Evolutionary conservation across 768 basidiomycete genomes (phyloP), one percentile per base, ranked within the genome.

Genomic region (Sporobolomyces roseus): DNA sequence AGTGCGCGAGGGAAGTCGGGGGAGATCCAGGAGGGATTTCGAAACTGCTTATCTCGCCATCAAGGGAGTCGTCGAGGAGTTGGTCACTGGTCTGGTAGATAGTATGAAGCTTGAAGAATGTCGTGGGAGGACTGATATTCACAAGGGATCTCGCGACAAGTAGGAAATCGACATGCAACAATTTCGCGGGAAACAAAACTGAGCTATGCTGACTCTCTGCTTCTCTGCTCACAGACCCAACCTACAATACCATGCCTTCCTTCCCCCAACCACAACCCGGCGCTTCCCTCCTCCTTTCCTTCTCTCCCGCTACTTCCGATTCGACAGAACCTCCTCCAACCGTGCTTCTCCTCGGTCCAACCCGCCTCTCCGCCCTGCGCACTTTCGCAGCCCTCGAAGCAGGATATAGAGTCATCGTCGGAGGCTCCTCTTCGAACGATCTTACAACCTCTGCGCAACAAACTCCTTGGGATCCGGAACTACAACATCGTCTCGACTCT

Each of bases 331-430:
- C 80, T 45, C 77, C 78, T 64, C 83, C 82, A 43, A 81, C 80
- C 0, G 82, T 86, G 38, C 80, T 97, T 45, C 83, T 98, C 50
- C 73, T 97, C 48, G 93, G 94, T 3, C 84, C 87, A 1, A 85
- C 86, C n/a, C 75, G 83, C 3, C 83, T 97, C 3, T 92, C 92
- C 1, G 91, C 92, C 0, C 83, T 85, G n/a, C 85, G 94, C 53
- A 87, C 89, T 2, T 90, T 89, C 74, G 45, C 75, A 23, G 73
- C 73, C 2, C 62, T 75, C 51, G 75, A 75, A 63, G 73, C 75
- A 0, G 75, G 75, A 5, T 74, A 72, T 51, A 32, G 45, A 23
- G 73, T 75, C 27, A 27, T 66, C n/a, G 52, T 75, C 35, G 66
- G 66, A 14, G 68, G 58, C 38, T 1, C 58, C 1, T n/a, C 52